A percentile compares a stretch with the other conserved stretches of the same genome.
Evolutionary conservation across 208 protist genomes (phyloP).

Genomic region (Borovskyia barvae): DNA sequence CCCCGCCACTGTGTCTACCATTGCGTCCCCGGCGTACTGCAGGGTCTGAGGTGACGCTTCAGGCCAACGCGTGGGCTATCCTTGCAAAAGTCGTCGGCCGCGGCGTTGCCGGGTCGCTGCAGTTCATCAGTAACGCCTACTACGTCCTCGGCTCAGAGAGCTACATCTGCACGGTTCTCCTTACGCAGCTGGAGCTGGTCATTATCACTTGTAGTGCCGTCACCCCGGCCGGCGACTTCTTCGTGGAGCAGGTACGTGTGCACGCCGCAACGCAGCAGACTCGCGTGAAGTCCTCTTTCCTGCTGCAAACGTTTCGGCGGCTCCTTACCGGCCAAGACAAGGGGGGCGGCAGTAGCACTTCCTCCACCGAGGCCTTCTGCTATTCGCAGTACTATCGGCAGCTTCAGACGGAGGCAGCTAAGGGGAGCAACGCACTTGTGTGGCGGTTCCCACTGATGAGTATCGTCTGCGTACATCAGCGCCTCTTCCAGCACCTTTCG

Average conservation of each 20-base stretch:
- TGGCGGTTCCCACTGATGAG: constrained; percentile 54
- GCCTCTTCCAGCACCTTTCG: constrained; percentile 67
- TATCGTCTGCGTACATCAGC: constrained; percentile 48
- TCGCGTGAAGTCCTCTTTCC: constrained; percentile 26
- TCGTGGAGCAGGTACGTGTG: constrained; percentile 40
- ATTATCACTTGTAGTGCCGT: constrained; percentile 65
- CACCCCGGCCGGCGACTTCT: constrained; percentile 56
- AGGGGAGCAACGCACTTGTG: constrained; percentile 39
- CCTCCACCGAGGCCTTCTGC: constrained; percentile 48
- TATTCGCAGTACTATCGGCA: constrained; percentile 80
- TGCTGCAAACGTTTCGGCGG: constrained; percentile 44
- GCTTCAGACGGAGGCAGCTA: constrained; percentile 44
- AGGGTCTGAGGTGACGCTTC: constrained; percentile 6
- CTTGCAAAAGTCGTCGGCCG: constrained; percentile 44
- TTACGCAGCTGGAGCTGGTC: constrained; percentile 59
- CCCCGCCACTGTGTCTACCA: constrained; percentile 48
- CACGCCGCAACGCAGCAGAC: constrained; percentile 47
- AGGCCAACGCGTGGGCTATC: constrained; percentile 36
- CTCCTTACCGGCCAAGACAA: constrained; percentile 30
- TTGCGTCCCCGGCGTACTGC: constrained; percentile 13
- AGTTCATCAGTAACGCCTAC: constrained; percentile 68
- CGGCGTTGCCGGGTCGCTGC: constrained; percentile 4
- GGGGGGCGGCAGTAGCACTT: constrained; percentile 21
- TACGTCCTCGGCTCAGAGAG: constrained; percentile 51
- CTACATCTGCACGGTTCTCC: constrained; percentile 47